These are phyloP conservation scores for Debaryomyces subglobosus DNA, from an alignment of 1,139 yeast species.

Conservation along the genomic window DNA sequence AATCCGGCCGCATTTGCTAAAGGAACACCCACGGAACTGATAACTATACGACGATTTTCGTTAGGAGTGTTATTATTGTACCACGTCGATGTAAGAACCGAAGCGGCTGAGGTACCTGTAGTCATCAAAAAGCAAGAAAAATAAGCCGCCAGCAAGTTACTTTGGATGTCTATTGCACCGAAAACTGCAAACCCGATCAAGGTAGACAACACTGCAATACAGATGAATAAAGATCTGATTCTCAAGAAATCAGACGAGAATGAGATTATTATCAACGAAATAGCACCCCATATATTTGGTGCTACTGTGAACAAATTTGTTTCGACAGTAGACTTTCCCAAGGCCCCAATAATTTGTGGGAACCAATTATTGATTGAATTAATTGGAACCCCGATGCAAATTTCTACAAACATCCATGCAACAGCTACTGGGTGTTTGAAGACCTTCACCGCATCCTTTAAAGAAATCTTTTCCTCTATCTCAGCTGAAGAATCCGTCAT, in stretches of 20 bases:
- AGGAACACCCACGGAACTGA: slow-evolving; percentile 34
- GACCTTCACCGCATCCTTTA: slow-evolving; percentile 31
- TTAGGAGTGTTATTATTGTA: slow-evolving; percentile 54
- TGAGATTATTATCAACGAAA: slow-evolving; percentile 25
- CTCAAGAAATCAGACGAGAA: slow-evolving; percentile 28
- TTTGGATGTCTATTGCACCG: slow-evolving; percentile 44
- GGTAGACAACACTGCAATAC: slow-evolving; percentile 38
- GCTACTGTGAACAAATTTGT: slow-evolving; percentile 35
- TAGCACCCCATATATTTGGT: slow-evolving; percentile 35
- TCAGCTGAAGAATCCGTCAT: slow-evolving; percentile 30
- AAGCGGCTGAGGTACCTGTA: slow-evolving; percentile 35
- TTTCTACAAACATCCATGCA: slow-evolving; percentile 40
- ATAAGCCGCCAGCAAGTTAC: slow-evolving; percentile 44
- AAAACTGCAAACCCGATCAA: slow-evolving; percentile 49
- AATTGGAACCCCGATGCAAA: slow-evolving; percentile 51
- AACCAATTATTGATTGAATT: slow-evolving; percentile 53
- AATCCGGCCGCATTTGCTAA: slow-evolving; percentile 38
- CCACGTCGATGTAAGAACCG: slow-evolving; percentile 53
- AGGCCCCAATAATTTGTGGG: slow-evolving; percentile 34
- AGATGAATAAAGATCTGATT: slow-evolving; percentile 38
- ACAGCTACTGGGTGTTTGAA: slow-evolving; percentile 31
- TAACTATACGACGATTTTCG: slow-evolving; percentile 36
- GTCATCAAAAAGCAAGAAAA: slow-evolving; percentile 39
- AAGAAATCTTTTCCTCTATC: slow-evolving; percentile 22
- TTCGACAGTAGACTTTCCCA: slow-evolving; percentile 32